Conservation (phyloP, 2,329 filamentous ascomycete species). For the Dactylellina haptotyla region DNA sequence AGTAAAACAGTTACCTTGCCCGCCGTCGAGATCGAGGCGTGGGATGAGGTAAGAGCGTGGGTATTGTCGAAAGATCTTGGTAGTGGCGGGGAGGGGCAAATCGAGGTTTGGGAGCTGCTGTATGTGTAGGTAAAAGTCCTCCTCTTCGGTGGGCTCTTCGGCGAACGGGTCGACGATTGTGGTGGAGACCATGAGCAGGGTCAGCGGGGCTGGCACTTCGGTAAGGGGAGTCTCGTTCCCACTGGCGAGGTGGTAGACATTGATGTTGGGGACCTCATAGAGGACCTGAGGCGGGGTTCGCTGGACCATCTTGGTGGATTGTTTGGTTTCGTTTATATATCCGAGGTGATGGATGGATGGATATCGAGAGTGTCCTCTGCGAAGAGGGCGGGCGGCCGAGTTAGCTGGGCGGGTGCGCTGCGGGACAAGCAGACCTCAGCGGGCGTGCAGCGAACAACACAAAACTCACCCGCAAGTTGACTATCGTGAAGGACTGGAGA, state of each 20-base stretch:
- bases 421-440: background rate
- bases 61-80: constrained; percentile 96
- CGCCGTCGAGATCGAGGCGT: constrained; percentile 89
- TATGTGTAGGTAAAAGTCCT: constrained; percentile 97
- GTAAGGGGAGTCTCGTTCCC: constrained; percentile 86
- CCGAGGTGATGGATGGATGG: background rate
- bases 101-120: constrained; percentile 95
- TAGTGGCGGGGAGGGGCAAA: constrained; percentile 89
- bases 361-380: background rate
- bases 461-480: background rate
- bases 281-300: constrained; percentile 66
- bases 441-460: background rate
- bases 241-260: constrained; percentile 89
- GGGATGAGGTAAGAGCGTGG: constrained; percentile 93
- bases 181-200: constrained; percentile 94
- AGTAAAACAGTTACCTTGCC: constrained; percentile 79
- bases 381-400: background rate
- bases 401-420: background rate
- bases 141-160: constrained; percentile 69
- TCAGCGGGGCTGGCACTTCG: constrained; percentile 83
- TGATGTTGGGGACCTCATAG: constrained; percentile 82
- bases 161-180: constrained; percentile 70
- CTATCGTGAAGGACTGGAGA: background rate
- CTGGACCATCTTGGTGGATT: constrained; percentile 35
- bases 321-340: background rate